Evolutionary conservation across 768 basidiomycete genomes (phyloP).

Genomic region (Leccinum aurantiacum): DNA sequence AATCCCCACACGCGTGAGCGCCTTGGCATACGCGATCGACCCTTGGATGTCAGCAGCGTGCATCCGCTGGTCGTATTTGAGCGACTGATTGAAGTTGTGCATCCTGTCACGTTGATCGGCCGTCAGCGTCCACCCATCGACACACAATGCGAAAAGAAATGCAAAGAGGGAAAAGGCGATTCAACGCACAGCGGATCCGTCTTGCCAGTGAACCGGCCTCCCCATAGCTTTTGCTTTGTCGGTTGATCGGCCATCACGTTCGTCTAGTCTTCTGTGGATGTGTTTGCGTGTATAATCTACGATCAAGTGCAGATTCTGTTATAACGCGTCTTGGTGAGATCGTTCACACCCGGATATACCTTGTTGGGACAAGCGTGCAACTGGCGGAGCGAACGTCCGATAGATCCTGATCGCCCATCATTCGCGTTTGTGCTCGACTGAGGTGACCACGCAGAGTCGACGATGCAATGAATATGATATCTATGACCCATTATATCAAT

Average conservation of each 20-base stretch:
- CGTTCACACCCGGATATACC: not conserved
- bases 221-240: constrained; percentile 79
- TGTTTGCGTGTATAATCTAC: not conserved
- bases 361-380: not conserved
- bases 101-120: constrained; percentile 51
- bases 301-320: not conserved
- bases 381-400: not conserved
- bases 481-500: not conserved
- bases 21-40: constrained; percentile 95
- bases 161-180: not conserved
- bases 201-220: constrained; percentile 83
- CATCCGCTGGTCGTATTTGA: constrained; percentile 95
- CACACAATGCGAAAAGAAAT: not conserved
- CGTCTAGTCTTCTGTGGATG: not conserved
- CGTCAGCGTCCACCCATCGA: constrained; percentile 2
- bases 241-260: constrained; percentile 39
- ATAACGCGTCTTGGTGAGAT: not conserved
- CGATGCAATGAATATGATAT: not conserved
- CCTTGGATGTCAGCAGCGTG: constrained; percentile 87
- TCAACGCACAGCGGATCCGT: constrained; percentile 57
- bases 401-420: not conserved
- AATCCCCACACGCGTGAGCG: constrained; percentile 77
- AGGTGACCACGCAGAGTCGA: not conserved
- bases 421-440: not conserved
- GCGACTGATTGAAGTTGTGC: constrained; percentile 97